A percentile compares a stretch with the other conserved stretches of the same genome.
Evolutionary conservation across 176 grass and related monocot species (phyloP).

Genomic region (Bonia amplexicaulis): DNA sequence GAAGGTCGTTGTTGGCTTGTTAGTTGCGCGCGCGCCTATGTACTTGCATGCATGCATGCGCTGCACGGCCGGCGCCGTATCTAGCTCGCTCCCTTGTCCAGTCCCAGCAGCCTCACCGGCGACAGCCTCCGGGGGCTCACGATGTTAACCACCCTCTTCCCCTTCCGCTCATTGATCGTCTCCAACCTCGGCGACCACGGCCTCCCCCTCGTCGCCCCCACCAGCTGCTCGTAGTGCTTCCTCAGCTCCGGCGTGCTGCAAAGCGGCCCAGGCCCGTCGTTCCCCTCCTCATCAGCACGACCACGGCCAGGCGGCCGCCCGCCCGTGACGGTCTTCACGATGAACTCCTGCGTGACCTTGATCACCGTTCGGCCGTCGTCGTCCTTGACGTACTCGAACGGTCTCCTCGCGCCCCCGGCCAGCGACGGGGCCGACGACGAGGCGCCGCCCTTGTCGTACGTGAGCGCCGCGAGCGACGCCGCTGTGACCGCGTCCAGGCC

Average conservation of each 20-base stretch:
- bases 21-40: background rate
- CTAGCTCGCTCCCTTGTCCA: constrained; percentile 9
- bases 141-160: background rate
- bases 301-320: background rate
- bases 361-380: constrained; percentile 48
- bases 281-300: background rate
- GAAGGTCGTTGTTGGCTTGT: background rate
- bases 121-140: constrained; percentile 27
- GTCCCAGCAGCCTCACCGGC: constrained; percentile 47
- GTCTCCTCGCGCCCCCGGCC: constrained; percentile 13
- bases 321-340: constrained; percentile 32
- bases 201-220: constrained; percentile 44
- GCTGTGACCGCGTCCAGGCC: constrained; percentile 29
- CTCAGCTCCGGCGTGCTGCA: constrained; percentile 86
- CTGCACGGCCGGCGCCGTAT: background rate
- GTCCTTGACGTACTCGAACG: constrained; percentile 61
- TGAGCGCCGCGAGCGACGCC: constrained; percentile 44
- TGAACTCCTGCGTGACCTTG: constrained; percentile 58
- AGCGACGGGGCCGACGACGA: background rate
- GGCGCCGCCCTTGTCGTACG: background rate
- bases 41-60: background rate
- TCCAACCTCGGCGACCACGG: constrained; percentile 79
- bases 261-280: background rate
- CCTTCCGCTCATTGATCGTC: constrained; percentile 60
- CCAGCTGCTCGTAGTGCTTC: constrained; percentile 83